These are phyloP conservation scores for Artemisia tridentata DNA, from an alignment of 129 eudicot species.

Conservation along the genomic window DNA sequence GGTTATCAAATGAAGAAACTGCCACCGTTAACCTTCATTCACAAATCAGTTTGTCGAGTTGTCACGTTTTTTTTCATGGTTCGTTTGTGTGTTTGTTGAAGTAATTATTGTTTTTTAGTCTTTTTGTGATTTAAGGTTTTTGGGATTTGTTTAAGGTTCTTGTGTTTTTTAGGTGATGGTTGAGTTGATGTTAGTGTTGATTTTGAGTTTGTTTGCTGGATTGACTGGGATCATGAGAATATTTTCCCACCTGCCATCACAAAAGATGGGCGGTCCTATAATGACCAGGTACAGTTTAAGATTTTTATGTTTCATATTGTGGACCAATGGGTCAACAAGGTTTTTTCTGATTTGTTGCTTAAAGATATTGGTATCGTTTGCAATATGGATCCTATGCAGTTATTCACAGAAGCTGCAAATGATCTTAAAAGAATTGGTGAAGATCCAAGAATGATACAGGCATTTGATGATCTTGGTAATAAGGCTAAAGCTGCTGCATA, in stretches of 20 bases:
- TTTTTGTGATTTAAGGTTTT: slow-evolving; percentile 21
- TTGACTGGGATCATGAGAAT: slow-evolving; percentile 71
- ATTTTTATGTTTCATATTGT: not conserved
- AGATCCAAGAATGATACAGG: slow-evolving; percentile 69
- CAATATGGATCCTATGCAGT: slow-evolving; percentile 38
- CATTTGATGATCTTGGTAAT: slow-evolving; percentile 74
- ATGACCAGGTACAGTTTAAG: slow-evolving; percentile 70
- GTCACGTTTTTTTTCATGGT: too few species aligned
- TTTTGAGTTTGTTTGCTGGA: slow-evolving; percentile 86
- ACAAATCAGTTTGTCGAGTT: too few species aligned
- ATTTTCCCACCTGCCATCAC: slow-evolving; percentile 85
- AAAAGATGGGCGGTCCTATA: slow-evolving; percentile 94
- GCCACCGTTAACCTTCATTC: too few species aligned
- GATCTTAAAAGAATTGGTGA: slow-evolving; percentile 79
- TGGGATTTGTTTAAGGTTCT: slow-evolving; percentile 9
- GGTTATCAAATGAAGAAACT: too few species aligned
- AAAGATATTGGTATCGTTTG: not conserved
- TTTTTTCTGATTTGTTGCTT: not conserved
- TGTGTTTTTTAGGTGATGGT: slow-evolving; percentile 58
- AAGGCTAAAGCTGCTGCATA: slow-evolving; percentile 86
- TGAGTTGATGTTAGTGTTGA: slow-evolving; percentile 61
- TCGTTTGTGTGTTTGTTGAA: too few species aligned
- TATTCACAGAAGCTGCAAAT: slow-evolving; percentile 84
- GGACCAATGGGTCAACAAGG: not conserved
- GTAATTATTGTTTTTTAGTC: slow-evolving; percentile 33